These are phyloP conservation scores for Samsoniella hepiali DNA, from an alignment of 2,329 filamentous ascomycete genomes.

Conservation along the genomic window DNA sequence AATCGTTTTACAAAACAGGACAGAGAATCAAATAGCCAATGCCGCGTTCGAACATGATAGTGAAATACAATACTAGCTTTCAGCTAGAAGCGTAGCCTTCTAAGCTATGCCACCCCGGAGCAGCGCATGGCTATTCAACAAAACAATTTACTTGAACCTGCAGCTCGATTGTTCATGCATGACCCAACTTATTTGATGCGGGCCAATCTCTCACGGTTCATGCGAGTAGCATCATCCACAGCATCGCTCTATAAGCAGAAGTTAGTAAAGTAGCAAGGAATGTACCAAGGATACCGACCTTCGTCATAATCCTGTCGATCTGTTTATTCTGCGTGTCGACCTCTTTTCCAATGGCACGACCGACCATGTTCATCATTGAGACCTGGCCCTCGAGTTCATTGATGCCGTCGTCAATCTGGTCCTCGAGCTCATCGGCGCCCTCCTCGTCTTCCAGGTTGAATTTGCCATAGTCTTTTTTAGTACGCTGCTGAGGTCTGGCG, in stretches of 20 bases:
- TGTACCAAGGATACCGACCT: slow-evolving; percentile 53
- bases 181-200: slow-evolving; percentile 45
- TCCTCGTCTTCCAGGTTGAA: slow-evolving; percentile 77
- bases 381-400: slow-evolving; percentile 70
- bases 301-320: slow-evolving; percentile 72
- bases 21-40: not conserved
- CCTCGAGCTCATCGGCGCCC: slow-evolving; percentile 43
- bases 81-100: not conserved
- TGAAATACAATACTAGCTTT: not conserved
- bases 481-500: slow-evolving; percentile 29
- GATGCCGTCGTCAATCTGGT: slow-evolving; percentile 54
- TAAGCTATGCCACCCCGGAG: no score
- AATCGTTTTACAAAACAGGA: not conserved
- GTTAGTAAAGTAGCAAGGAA: slow-evolving; percentile 28
- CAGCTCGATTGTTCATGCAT: not conserved
- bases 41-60: not conserved
- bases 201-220: slow-evolving; percentile 71
- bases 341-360: slow-evolving; percentile 70
- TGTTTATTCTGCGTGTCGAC: slow-evolving; percentile 71
- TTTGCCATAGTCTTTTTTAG: slow-evolving; percentile 51
- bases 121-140: no score
- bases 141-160: no score
- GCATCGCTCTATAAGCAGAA: slow-evolving; percentile 62
- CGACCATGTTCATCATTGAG: slow-evolving; percentile 68
- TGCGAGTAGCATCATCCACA: slow-evolving; percentile 76